Conservation (phyloP, 2,329 filamentous ascomycete genomes). For the Elsinoe fawcettii region DNA sequence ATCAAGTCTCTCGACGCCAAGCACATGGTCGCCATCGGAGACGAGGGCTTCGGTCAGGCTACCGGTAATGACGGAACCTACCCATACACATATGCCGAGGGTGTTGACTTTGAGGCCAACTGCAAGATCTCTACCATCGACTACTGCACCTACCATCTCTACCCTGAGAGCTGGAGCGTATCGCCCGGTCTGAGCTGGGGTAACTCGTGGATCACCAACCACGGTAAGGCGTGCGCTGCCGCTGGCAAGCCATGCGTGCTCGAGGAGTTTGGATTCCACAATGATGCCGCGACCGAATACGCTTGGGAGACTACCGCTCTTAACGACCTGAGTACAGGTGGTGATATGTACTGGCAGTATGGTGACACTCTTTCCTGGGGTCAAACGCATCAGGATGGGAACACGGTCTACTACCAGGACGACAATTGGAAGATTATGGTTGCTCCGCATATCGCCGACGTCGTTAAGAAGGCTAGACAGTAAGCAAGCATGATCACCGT, state of each 20-base stretch:
- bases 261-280: constrained; percentile 21
- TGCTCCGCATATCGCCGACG: constrained; percentile 17
- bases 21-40: constrained; percentile 57
- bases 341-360: constrained; percentile 24
- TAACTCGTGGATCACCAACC: constrained; percentile 21
- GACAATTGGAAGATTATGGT: constrained; percentile 18
- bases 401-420: constrained; percentile 20
- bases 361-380: constrained; percentile 22
- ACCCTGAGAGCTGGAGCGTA: constrained; percentile 19
- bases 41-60: constrained; percentile 46
- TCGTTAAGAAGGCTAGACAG: constrained; percentile 8
- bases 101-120: constrained; percentile 21
- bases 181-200: constrained; percentile 17
- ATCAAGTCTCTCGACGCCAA: constrained; percentile 55
- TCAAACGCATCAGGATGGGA: constrained; percentile 20
- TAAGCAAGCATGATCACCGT: neutral
- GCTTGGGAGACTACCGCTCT: constrained; percentile 22
- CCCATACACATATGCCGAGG: constrained; percentile 20
- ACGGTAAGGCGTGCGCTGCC: constrained; percentile 19
- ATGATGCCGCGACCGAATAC: constrained; percentile 18
- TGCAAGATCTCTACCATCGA: constrained; percentile 20
- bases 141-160: constrained; percentile 23
- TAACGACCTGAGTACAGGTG: constrained; percentile 16
- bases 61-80: constrained; percentile 28
- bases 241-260: constrained; percentile 22